Evolutionary conservation across 768 basidiomycete genomes (phyloP), one percentile per base, ranked within the genome.

Genomic region (Phaffia tasmanica): DNA sequence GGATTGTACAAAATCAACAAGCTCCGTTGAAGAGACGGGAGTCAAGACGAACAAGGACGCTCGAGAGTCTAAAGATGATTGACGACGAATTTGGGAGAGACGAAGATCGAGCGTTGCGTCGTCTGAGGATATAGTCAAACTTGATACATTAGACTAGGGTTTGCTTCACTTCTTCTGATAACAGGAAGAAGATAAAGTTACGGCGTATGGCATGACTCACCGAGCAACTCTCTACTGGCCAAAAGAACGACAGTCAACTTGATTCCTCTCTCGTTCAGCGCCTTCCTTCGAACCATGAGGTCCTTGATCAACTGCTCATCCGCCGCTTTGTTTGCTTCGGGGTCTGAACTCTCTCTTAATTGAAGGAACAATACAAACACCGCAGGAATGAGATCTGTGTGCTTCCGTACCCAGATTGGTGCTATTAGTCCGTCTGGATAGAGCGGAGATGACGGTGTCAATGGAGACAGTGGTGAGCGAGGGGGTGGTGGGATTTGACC

Each of bases 381-480:
- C 27, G 89, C 86, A 0, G 95, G 95, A 0, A 97, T 78, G 42
- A 95, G 84, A 0, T 88, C 84, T 56, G 88, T 88, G 73, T 99
- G 95, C 76, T 98, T 99, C 54, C 92, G 82, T 46, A 98, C 85
- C 95, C 95, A 99, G 74, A 98, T 90, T 0, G 95, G 95, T 2
- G 95, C 91, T 62, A 99, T 90, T 63, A 99, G 78, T 0, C 95
- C 95, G 74, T 99, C 95, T 0, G 95, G 95, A 75, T 90, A 83
- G 11, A 95, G 79, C 0, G 95, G 94, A 0, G 92, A 95, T 0
- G 86, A 81, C 0, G 86, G 86, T 0, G 88, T 88, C 50, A 97
- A 78, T 0, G 95, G 95, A 0, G 92, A 97, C n/a, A 98, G 80
- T 0, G 92, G 92, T 0, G 94, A 98, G 15, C 35, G 54, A 61